phyloP scores from a whole-genome alignment of 352 stramenopile genomes.

The Globisporangium echinulatum region DNA sequence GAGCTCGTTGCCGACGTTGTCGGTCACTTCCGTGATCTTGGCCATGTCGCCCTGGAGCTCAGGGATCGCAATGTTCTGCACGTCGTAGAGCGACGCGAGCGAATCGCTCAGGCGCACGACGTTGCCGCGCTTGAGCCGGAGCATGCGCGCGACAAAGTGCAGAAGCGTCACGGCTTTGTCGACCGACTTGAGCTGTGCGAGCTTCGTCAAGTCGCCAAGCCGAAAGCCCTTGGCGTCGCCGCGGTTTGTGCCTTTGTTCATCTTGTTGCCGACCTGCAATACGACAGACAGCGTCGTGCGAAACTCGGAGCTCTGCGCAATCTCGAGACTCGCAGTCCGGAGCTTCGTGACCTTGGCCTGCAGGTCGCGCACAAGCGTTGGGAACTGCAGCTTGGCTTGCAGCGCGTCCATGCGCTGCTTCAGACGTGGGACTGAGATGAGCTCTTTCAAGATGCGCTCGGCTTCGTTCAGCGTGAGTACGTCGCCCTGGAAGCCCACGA shows the following conservation, averaged over 20 bases:
- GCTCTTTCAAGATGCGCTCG: conserved; percentile 70
- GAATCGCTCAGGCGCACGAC: conserved; percentile 52
- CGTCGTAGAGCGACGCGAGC: conserved; percentile 59
- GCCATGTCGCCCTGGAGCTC: conserved; percentile 70
- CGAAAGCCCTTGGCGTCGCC: conserved; percentile 71
- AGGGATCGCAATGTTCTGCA: conserved; percentile 71
- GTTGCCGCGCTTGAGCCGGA: conserved; percentile 64
- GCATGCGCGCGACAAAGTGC: conserved; percentile 68
- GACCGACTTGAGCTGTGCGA: conserved; percentile 59
- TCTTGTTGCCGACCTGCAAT: conserved; percentile 80
- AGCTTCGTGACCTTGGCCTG: conserved; percentile 66
- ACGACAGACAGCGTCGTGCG: conserved; percentile 62
- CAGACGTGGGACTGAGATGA: conserved; percentile 66
- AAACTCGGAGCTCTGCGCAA: conserved; percentile 60
- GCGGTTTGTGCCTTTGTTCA: conserved; percentile 71
- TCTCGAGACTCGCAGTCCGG: conserved; percentile 42
- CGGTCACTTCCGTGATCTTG: conserved; percentile 50
- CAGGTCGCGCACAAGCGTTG: conserved; percentile 48
- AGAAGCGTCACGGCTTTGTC: conserved; percentile 61
- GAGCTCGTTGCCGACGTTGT: conserved; percentile 57
- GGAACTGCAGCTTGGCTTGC: conserved; percentile 63
- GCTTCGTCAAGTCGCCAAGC: conserved; percentile 55
- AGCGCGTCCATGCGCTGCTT: conserved; percentile 56
- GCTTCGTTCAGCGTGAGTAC: conserved; percentile 63
- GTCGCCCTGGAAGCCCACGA: conserved; percentile 59